Percentiles rank a stretch among this genome's conserved stretches.
Conservation (phyloP, 2,329 filamentous ascomycete species). For the Colletotrichum incanum region DNA sequence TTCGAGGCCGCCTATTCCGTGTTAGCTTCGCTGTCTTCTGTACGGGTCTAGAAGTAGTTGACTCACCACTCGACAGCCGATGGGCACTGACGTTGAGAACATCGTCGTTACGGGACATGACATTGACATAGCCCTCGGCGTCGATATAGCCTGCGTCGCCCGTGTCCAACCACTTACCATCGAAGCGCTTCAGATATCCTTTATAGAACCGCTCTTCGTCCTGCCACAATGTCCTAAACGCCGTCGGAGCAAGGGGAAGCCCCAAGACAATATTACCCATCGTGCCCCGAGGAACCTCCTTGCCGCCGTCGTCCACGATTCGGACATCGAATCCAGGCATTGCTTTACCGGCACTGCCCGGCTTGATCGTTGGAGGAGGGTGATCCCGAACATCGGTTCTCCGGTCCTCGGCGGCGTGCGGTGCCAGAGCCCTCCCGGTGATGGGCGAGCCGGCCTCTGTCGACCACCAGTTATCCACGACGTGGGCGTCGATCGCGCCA, state of each 20-base stretch:
- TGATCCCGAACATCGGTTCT: conserved; percentile 57
- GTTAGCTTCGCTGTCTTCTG: background rate
- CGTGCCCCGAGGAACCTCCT: conserved; percentile 76
- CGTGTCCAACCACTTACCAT: conserved; percentile 89
- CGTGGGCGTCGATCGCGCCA: conserved; percentile 73
- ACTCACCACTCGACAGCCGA: conserved; percentile 85
- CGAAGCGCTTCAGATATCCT: conserved; percentile 87
- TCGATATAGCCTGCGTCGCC: conserved; percentile 93
- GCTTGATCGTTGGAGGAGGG: conserved; percentile 74
- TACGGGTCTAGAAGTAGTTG: background rate
- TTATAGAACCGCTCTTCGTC: conserved; percentile 90
- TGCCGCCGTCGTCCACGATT: conserved; percentile 85
- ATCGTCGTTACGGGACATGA: conserved; percentile 82
- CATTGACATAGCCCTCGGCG: conserved; percentile 75
- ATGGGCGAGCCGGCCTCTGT: conserved; percentile 73
- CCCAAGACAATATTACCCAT: conserved; percentile 95
- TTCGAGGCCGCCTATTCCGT: conserved; percentile 82
- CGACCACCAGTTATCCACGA: conserved; percentile 75
- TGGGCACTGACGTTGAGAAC: conserved; percentile 97
- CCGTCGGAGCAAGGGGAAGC: conserved; percentile 87
- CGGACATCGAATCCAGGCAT: conserved; percentile 94
- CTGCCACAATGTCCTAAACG: conserved; percentile 87
- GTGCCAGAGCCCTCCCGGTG: conserved; percentile 68
- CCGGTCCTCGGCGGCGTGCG: conserved; percentile 72
- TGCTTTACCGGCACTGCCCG: conserved; percentile 90